Conservation (phyloP, 192 early-diverging fungal species). For the Coemansia sp. region DNA sequence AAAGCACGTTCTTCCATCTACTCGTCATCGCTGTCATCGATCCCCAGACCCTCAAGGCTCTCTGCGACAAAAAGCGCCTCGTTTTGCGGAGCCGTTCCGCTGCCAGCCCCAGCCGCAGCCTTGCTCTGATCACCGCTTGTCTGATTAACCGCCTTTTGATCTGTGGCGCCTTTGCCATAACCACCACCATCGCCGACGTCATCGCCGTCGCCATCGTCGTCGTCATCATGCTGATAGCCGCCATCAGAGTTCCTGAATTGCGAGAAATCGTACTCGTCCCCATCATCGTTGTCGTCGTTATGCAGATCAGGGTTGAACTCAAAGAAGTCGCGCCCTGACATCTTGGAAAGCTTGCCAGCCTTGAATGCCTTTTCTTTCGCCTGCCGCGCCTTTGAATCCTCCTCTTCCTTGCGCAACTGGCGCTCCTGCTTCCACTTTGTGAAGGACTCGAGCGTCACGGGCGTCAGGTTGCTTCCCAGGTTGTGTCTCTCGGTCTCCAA, state of each 20-base stretch:
- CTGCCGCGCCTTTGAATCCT: slow-evolving; percentile 64
- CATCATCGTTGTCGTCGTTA: slow-evolving; percentile 70
- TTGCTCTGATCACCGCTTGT: background rate
- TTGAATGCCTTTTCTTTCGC: slow-evolving; percentile 80
- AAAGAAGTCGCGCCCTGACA: slow-evolving; percentile 97
- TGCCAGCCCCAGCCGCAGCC: background rate
- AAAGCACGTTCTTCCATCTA: background rate
- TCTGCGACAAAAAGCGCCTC: slow-evolving; percentile 32
- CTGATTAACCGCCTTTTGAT: background rate
- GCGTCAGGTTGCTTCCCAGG: slow-evolving; percentile 87
- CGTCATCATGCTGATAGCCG: slow-evolving; percentile 46
- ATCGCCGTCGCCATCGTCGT: slow-evolving; percentile 2
- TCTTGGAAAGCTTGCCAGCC: slow-evolving; percentile 86
- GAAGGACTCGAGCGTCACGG: slow-evolving; percentile 93
- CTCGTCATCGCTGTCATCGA: slow-evolving; percentile 27
- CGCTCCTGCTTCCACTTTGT: slow-evolving; percentile 92
- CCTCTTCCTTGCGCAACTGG: slow-evolving; percentile 67
- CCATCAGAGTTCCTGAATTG: slow-evolving; percentile 70
- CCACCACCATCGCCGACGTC: background rate
- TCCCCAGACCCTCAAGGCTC: slow-evolving; percentile 19
- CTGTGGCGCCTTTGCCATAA: background rate
- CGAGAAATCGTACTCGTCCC: slow-evolving; percentile 77
- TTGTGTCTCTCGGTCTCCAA: slow-evolving; percentile 97
- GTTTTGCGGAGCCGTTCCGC: slow-evolving; percentile 12
- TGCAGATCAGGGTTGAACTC: slow-evolving; percentile 95